Conservation (phyloP, 441 rosid genomes). For the Gossypium trilobum region DNA sequence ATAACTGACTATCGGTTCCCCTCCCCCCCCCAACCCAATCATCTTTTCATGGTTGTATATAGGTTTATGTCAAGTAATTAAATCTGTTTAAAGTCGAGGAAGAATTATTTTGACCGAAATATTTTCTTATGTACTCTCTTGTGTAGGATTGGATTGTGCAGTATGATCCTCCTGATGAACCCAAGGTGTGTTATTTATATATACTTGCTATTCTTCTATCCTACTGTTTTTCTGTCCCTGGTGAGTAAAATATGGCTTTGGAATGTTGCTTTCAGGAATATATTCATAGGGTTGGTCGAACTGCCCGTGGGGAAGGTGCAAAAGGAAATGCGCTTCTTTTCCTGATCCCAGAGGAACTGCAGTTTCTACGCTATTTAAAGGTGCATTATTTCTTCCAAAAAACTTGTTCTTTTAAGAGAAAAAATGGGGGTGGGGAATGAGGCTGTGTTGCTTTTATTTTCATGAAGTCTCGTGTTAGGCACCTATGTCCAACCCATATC, state of each 20-base stretch:
- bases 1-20: not conserved
- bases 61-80: not conserved
- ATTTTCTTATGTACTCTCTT: slow-evolving; percentile 5
- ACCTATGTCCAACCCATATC: not conserved
- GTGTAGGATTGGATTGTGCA: slow-evolving; percentile 95
- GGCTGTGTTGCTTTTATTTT: not conserved
- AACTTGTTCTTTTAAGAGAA: not conserved
- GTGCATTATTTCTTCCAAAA: slow-evolving; percentile 21
- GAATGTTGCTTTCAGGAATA: slow-evolving; percentile 53
- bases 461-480: not conserved
- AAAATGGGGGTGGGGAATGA: not conserved
- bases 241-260: slow-evolving; percentile 10
- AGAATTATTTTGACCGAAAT: not conserved
- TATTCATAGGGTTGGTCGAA: slow-evolving; percentile 95
- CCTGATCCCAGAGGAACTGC: slow-evolving; percentile 86
- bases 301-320: slow-evolving; percentile 98
- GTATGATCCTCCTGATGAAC: slow-evolving; percentile 98
- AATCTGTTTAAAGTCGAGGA: not conserved
- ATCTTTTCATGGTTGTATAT: not conserved
- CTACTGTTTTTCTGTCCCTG: not conserved
- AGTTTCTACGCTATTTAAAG: slow-evolving; percentile 81
- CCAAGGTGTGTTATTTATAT: slow-evolving; percentile 45
- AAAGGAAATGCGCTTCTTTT: slow-evolving; percentile 89
- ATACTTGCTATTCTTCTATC: not conserved
- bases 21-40: not conserved